Evolutionary conservation across 192 early-diverging fungal genomes (phyloP).

Genomic region (Entomortierella lignicola): DNA sequence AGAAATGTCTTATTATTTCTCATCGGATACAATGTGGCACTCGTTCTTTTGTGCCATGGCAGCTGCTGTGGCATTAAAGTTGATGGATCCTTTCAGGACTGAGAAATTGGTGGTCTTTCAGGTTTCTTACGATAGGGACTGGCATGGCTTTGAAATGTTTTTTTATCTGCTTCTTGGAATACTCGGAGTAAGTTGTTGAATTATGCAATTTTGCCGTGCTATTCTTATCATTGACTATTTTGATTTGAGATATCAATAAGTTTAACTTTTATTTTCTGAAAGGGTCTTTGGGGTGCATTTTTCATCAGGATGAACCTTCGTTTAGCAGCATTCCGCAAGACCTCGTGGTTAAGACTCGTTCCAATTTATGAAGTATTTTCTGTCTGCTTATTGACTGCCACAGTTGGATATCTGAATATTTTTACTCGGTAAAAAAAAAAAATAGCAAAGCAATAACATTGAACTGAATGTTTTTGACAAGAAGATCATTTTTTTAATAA

Average conservation of each 20-base stretch:
- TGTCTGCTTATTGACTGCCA: slow-evolving; percentile 77
- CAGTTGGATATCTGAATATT: slow-evolving; percentile 81
- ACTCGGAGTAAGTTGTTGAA: slow-evolving; percentile 77
- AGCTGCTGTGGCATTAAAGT: slow-evolving; percentile 82
- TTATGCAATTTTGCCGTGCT: too few relatives aligned
- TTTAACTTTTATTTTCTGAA: slow-evolving; percentile 3
- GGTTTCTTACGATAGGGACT: slow-evolving; percentile 89
- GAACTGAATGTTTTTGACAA: background rate
- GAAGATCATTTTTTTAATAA: too few relatives aligned
- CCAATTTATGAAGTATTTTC: slow-evolving; percentile 81
- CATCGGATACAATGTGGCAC: slow-evolving; percentile 94
- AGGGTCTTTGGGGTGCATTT: slow-evolving; percentile 89
- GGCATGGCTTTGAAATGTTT: slow-evolving; percentile 92
- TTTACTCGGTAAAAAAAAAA: slow-evolving; percentile 76
- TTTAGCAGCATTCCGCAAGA: slow-evolving; percentile 79
- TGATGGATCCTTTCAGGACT: slow-evolving; percentile 84
- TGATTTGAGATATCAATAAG: too few relatives aligned
- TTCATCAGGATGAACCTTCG: slow-evolving; percentile 79
- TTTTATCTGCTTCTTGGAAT: slow-evolving; percentile 87
- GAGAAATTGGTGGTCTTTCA: slow-evolving; percentile 90
- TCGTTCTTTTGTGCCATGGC: slow-evolving; percentile 95
- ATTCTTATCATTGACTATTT: background rate
- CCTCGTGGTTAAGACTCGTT: slow-evolving; percentile 71
- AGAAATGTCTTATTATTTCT: slow-evolving; percentile 93
- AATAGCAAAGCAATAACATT: too few relatives aligned